Evolutionary conservation across 305 asterid species (phyloP), one percentile per base, ranked within the genome.

Genomic region (Euphrasia arctica): DNA sequence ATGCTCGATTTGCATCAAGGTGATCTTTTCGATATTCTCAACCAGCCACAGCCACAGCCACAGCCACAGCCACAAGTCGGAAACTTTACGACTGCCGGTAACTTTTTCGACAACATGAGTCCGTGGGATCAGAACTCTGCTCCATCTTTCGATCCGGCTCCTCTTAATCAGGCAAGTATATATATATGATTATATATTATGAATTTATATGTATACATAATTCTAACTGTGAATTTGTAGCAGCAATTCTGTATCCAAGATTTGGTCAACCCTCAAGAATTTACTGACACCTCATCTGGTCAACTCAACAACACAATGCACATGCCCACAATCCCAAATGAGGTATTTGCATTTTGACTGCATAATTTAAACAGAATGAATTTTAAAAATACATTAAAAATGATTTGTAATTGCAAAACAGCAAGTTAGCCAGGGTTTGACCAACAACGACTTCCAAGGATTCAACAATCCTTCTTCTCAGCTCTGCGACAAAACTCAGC

Each of bases 101-200:
- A 54, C 56, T 62, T 57, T 15, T 67, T 29, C 10, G 58, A 60
- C 11, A 48, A 48, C 43, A 10, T 31, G 67, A 32, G 22, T 62
- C 56, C 32, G 10, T 63, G 58, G 80, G 60, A 72, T 6, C 42
- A 36, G 6, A 9, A 9, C 5, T 18, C 1, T 63, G 32, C 51
- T 54, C 65, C 78, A n/a, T 63, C 60, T 34, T 66, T 61, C 28
- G 68, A 62, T 42, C 74, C 63, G 58, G 29, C 55, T 61, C 66
- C 32, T 61, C 66, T 27, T 2, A 67, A 63, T 67, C 77, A 78
- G 77, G 87, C 65, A 69, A 74, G 79, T 63, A 49, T 51, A 41
- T 31, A 4, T 31, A 31, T 31, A 31, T 4, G 22, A 18, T 18
- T 18, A 18, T 18, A 18, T 18, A 18, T 18, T 18, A 18, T 18